Conservation (phyloP, 2,329 filamentous ascomycete species). For the Botryotinia globosa region DNA sequence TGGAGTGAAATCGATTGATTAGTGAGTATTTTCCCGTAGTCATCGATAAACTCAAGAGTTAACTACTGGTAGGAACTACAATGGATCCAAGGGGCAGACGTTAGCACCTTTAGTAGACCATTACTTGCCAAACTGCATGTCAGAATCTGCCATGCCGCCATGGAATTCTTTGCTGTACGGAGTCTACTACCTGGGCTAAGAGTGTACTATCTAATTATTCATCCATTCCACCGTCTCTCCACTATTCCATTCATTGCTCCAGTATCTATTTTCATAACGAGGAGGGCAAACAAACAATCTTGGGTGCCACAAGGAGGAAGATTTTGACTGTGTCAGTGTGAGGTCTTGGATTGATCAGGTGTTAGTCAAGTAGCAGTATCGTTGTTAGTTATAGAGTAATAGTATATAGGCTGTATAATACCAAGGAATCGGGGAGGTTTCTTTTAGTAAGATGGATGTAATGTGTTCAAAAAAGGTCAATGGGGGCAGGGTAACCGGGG, state of each 20-base stretch:
- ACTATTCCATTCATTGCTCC: background rate
- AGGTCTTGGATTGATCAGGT: background rate
- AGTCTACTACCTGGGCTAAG: background rate
- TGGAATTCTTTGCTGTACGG: background rate
- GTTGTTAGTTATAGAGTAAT: background rate
- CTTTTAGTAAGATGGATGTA: background rate
- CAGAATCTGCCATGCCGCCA: background rate
- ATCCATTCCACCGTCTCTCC: constrained; percentile 1
- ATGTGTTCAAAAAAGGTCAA: background rate
- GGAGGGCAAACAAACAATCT: constrained; percentile 1
- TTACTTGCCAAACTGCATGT: constrained; percentile 1
- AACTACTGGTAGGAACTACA: background rate
- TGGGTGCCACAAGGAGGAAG: constrained; percentile 12
- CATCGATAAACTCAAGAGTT: background rate
- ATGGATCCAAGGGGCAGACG: background rate
- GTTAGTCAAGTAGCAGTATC: background rate
- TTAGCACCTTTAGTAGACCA: constrained; percentile 5
- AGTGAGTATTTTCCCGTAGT: background rate
- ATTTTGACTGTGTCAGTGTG: background rate
- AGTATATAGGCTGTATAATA: background rate
- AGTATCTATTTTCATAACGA: background rate
- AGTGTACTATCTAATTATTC: background rate
- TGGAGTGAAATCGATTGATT: background rate
- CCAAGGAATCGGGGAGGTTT: background rate
- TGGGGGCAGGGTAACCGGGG: background rate